A percentile compares a stretch with the other conserved stretches of the same genome.
phyloP scores from a whole-genome alignment of 495 filamentous ascomycete genomes.

The Bryoglossum gracile region DNA sequence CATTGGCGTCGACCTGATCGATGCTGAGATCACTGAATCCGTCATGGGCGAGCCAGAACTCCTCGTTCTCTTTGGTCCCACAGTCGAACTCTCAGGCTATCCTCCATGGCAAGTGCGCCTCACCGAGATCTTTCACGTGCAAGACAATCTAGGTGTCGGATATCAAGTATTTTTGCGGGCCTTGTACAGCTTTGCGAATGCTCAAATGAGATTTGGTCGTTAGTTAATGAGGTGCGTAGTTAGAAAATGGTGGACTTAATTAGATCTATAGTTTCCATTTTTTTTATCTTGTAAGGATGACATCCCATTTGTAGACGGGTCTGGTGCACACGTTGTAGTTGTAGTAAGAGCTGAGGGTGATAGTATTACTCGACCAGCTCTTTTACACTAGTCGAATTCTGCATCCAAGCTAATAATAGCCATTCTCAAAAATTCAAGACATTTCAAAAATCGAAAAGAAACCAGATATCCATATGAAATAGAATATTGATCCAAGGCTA shows the following conservation, averaged over 20 bases:
- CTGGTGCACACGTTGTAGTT: conserved; percentile 68
- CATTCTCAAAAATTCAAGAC: neutral
- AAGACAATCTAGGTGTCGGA: conserved; percentile 69
- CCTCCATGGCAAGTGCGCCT: conserved; percentile 93
- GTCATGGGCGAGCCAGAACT: conserved; percentile 82
- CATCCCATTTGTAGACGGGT: conserved; percentile 54
- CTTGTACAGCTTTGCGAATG: conserved; percentile 75
- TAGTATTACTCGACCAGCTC: too few relatives aligned
- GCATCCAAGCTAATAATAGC: conserved; percentile 29
- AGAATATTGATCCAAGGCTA: conserved; percentile 24
- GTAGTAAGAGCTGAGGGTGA: too few relatives aligned
- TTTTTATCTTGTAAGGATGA: conserved; percentile 45
- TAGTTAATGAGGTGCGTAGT: conserved; percentile 35
- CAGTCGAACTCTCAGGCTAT: conserved; percentile 78
- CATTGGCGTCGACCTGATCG: conserved; percentile 79
- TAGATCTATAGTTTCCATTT: conserved; percentile 28
- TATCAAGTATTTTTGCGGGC: conserved; percentile 89
- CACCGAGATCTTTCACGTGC: conserved; percentile 82
- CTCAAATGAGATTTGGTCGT: conserved; percentile 82
- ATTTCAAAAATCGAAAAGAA: neutral
- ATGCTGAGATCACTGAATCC: conserved; percentile 68
- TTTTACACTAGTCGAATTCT: conserved; percentile 58
- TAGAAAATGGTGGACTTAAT: too few relatives aligned
- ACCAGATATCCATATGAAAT: neutral
- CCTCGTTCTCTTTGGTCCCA: conserved; percentile 75